Conservation (phyloP, 495 filamentous ascomycete genomes). For the Trichodelitschia bisporula region DNA sequence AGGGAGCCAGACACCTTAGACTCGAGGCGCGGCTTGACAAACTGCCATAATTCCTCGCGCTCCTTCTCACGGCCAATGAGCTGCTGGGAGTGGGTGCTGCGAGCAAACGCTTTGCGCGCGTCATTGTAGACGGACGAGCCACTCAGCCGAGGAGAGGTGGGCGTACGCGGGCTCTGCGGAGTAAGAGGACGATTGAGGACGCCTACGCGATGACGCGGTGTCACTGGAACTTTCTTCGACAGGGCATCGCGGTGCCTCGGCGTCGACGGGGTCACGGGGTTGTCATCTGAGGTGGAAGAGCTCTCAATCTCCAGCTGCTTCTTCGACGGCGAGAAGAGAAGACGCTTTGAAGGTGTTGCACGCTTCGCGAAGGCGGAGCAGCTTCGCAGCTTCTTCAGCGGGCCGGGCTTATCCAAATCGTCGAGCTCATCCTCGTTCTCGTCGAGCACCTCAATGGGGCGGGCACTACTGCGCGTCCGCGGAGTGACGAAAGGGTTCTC, state of each 20-base stretch:
- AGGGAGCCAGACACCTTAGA: constrained; percentile 51
- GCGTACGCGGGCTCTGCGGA: constrained; percentile 31
- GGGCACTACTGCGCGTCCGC: not conserved
- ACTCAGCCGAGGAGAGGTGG: constrained; percentile 31
- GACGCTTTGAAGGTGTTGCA: not conserved
- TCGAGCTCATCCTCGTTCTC: constrained; percentile 9
- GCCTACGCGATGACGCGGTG: constrained; percentile 42
- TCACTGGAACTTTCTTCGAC: constrained; percentile 34
- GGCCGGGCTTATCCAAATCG: constrained; percentile 7
- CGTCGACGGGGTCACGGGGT: constrained; percentile 29
- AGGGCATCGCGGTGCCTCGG: constrained; percentile 40
- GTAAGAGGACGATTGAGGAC: constrained; percentile 27
- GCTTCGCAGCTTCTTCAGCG: constrained; percentile 5
- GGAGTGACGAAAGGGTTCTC: constrained; percentile 21
- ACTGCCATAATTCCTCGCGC: constrained; percentile 37
- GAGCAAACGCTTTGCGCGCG: constrained; percentile 68
- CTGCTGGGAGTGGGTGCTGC: constrained; percentile 46
- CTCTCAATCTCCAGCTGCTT: constrained; percentile 9
- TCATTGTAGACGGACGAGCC: constrained; percentile 55
- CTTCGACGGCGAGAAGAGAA: constrained; percentile 12
- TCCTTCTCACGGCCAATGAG: constrained; percentile 71
- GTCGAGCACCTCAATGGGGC: not conserved
- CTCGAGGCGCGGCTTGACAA: constrained; percentile 38
- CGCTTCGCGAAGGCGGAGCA: not conserved
- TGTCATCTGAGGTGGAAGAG: constrained; percentile 8